Evolutionary conservation across 2,329 filamentous ascomycete genomes (phyloP).

Genomic region (Xylaria digitata): DNA sequence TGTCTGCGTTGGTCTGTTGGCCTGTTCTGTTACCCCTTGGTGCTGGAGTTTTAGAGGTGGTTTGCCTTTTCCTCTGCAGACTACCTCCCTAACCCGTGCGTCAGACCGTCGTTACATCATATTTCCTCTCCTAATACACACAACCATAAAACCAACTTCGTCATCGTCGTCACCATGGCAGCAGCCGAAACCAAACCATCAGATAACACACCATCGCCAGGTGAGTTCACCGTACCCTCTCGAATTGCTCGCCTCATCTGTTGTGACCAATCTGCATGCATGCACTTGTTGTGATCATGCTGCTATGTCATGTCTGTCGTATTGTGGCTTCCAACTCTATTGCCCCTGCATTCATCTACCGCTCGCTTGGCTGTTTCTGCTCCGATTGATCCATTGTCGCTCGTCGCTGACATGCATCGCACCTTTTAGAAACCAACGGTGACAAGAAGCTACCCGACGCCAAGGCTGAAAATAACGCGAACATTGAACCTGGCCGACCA

Average conservation of each 20-base stretch:
- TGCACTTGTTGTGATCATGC: constrained; percentile 18
- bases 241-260: constrained; percentile 4
- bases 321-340: constrained; percentile 17
- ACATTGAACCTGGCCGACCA: constrained; percentile 70
- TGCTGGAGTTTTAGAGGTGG: constrained; percentile 44
- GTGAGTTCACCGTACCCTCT: constrained; percentile 43
- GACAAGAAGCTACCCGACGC: constrained; percentile 60
- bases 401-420: constrained; percentile 44
- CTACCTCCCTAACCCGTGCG: constrained; percentile 49
- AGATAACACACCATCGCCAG: constrained; percentile 51
- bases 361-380: constrained; percentile 17
- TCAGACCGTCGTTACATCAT: constrained; percentile 52
- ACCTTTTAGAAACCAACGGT: constrained; percentile 54
- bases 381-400: constrained; percentile 34
- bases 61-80: constrained; percentile 50
- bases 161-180: constrained; percentile 53
- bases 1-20: constrained; percentile 3
- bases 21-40: not conserved
- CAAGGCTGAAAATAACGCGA: constrained; percentile 63
- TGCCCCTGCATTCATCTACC: constrained; percentile 14
- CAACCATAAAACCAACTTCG: constrained; percentile 49
- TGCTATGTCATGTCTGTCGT: constrained; percentile 25
- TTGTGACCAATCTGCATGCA: constrained; percentile 24
- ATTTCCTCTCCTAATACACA: constrained; percentile 46
- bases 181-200: constrained; percentile 50